Evolutionary conservation across 352 stramenopile species (phyloP).

Genomic region (Globisporangium barbulae): DNA sequence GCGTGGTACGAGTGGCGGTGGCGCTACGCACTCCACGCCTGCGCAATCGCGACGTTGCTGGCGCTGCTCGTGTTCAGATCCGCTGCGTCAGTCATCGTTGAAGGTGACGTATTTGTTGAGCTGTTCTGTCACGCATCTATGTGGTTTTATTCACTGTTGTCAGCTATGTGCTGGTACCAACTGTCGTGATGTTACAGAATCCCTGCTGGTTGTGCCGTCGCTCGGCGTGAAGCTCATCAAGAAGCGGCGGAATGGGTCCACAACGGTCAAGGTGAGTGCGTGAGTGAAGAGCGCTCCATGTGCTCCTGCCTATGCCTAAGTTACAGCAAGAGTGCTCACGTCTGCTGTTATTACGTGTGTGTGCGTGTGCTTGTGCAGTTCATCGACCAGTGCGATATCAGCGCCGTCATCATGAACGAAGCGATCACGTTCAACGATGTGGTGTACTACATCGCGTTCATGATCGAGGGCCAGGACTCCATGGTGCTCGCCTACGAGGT

Average conservation of each 20-base stretch:
- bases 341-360: neutral
- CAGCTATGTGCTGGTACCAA: neutral
- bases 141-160: neutral
- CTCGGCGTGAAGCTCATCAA: slow-evolving; percentile 73
- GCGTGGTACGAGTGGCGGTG: slow-evolving; percentile 22
- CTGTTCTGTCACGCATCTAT: neutral
- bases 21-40: neutral
- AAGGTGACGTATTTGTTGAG: slow-evolving; percentile 1
- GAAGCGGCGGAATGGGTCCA: slow-evolving; percentile 46
- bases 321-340: neutral
- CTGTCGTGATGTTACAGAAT: slow-evolving; percentile 33
- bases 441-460: slow-evolving; percentile 79
- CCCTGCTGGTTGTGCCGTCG: slow-evolving; percentile 68
- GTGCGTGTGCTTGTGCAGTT: slow-evolving; percentile 22
- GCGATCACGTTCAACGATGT: slow-evolving; percentile 76
- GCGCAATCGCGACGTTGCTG: neutral
- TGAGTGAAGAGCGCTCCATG: neutral
- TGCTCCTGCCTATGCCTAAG: too few species aligned
- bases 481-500: slow-evolving; percentile 85
- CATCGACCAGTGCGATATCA: slow-evolving; percentile 43
- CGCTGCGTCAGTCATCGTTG: neutral
- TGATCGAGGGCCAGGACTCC: slow-evolving; percentile 55
- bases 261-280: slow-evolving; percentile 23
- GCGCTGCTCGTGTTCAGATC: slow-evolving; percentile 9
- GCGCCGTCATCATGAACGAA: slow-evolving; percentile 78